Base-by-base conservation (phyloP, 805 yeast genomes). In the Ogataea minuta region DNA sequence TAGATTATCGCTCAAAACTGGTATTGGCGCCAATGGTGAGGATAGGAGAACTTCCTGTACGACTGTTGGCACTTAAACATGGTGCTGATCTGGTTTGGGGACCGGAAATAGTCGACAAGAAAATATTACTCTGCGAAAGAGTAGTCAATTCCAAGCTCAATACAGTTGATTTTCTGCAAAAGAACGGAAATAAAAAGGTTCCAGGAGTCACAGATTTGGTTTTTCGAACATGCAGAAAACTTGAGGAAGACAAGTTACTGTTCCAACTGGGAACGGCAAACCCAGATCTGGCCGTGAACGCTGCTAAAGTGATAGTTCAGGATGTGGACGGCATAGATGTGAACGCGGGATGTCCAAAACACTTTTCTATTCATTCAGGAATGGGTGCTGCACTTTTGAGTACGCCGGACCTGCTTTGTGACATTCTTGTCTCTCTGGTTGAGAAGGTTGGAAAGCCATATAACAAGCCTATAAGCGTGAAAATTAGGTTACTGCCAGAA, bases 1-100 rank as follows among this genome's bases (percentile, higher is more conserved):
- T 84, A 4, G 77, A 75, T 23, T 90, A 79, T 63, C 72, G 76
- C 13, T 91, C 95, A 1, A 86, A 85, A 54, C 63, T 89, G 39
- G 95, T 83, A 14, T 72, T 91, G 27, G 98, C 97, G 1, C 99
- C 99, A 0, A 91, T 91, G 99, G 96, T 91, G 35, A 71, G 99
- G 24, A 84, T 91, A 28, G 96, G 98, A 9, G 99, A 93, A 64
- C 74, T 93, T 4, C 98, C 99, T 5, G 81, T 89, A 7, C 71
- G 99, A 40, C 70, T 91, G 6, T 59, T 90, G 48, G 81, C 96
- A 0, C 69, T 93, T 16, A 76, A 74, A 48, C 72, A 86, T 58
- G 97, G 96, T 3, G 96, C 96, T 0, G 98, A 93, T 61, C 67
- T 91, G 32, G 98, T 93, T 4, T 93, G 99, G 99, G 78, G 82